These are phyloP conservation scores for Candida chauliodis DNA, from an alignment of 805 yeast species.

Conservation along the genomic window DNA sequence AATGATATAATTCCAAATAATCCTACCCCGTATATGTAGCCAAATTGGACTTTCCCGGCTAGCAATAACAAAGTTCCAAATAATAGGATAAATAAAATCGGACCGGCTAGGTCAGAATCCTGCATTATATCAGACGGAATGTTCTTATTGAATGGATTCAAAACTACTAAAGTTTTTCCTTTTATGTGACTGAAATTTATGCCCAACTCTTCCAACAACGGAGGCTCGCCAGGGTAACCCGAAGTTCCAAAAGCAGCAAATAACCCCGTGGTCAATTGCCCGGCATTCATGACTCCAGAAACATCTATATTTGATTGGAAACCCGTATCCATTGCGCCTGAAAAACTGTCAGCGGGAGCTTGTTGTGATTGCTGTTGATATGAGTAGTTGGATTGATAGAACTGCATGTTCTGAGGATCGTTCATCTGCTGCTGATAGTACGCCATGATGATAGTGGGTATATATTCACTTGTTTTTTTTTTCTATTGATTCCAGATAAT, in stretches of 20 bases:
- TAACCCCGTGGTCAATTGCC: slow-evolving; percentile 66
- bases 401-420: slow-evolving; percentile 37
- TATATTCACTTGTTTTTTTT: neutral
- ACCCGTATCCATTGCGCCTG: slow-evolving; percentile 39
- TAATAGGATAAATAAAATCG: slow-evolving; percentile 78
- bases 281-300: slow-evolving; percentile 40
- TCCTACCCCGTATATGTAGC: slow-evolving; percentile 95
- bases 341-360: slow-evolving; percentile 10
- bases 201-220: slow-evolving; percentile 88
- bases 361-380: slow-evolving; percentile 22
- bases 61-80: slow-evolving; percentile 80
- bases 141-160: slow-evolving; percentile 64
- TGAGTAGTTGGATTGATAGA: slow-evolving; percentile 41
- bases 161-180: slow-evolving; percentile 78
- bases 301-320: slow-evolving; percentile 36
- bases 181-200: slow-evolving; percentile 87
- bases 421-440: slow-evolving; percentile 35
- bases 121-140: slow-evolving; percentile 71
- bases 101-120: slow-evolving; percentile 95
- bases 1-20: slow-evolving; percentile 82
- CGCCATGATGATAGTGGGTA: slow-evolving; percentile 27
- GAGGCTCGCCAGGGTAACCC: slow-evolving; percentile 95
- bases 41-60: slow-evolving; percentile 94
- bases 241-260: slow-evolving; percentile 89
- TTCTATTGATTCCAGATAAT: neutral